phyloP scores from a whole-genome alignment of 495 filamentous ascomycete species.

The Aspergillus avenaceus region DNA sequence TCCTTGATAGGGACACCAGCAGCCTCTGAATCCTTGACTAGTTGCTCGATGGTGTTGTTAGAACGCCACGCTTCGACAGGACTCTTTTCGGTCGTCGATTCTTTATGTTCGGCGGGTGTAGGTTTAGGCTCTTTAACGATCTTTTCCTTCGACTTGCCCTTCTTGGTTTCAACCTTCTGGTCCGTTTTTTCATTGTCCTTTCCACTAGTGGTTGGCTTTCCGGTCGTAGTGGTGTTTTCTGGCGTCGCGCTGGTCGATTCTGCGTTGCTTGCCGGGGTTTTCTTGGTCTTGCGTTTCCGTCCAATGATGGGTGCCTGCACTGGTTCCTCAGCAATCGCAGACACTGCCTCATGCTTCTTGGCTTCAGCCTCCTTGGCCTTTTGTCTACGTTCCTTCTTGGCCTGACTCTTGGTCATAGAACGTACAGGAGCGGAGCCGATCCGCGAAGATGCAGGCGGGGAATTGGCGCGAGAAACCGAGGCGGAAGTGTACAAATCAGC shows the following conservation, averaged over 20 bases:
- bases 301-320: slow-evolving; percentile 80
- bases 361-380: slow-evolving; percentile 61
- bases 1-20: slow-evolving; percentile 34
- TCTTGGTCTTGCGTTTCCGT: slow-evolving; percentile 89
- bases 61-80: slow-evolving; percentile 34
- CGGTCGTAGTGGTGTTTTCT: slow-evolving; percentile 27
- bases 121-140: slow-evolving; percentile 26
- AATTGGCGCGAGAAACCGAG: slow-evolving; percentile 79
- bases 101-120: slow-evolving; percentile 29
- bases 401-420: slow-evolving; percentile 82
- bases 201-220: slow-evolving; percentile 27
- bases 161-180: slow-evolving; percentile 25
- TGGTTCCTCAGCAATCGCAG: slow-evolving; percentile 50
- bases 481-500: slow-evolving; percentile 71
- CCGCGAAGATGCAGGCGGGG: slow-evolving; percentile 70
- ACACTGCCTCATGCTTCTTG: slow-evolving; percentile 51
- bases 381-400: slow-evolving; percentile 76
- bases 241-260: slow-evolving; percentile 35
- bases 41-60: slow-evolving; percentile 40
- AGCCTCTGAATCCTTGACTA: slow-evolving; percentile 37
- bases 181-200: slow-evolving; percentile 26
- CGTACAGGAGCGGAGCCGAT: slow-evolving; percentile 75
- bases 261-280: slow-evolving; percentile 43
- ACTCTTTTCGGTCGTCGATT: slow-evolving; percentile 23
- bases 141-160: slow-evolving; percentile 37